A percentile compares a stretch with the other conserved stretches of the same genome.
Conservation (phyloP, 2,329 filamentous ascomycete genomes). For the Cercospora berteroae region DNA sequence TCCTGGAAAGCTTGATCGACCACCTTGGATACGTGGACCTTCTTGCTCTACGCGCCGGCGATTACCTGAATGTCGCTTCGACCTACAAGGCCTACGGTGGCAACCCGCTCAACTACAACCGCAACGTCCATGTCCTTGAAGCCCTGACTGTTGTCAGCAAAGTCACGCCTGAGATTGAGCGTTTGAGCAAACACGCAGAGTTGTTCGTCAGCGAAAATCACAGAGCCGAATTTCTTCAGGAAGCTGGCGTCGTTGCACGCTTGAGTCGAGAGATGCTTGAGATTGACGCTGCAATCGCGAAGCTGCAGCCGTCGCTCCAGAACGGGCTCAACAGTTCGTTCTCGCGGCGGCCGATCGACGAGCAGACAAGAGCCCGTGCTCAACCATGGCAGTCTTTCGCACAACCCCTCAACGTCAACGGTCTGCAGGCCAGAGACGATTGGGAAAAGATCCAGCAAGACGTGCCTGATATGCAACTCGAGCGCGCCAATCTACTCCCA, state of each 20-base stretch:
- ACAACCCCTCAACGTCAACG: neutral
- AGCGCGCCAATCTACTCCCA: constrained; percentile 6
- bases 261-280: constrained; percentile 5
- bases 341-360: neutral
- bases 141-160: constrained; percentile 8
- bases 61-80: neutral
- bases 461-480: constrained; percentile 7
- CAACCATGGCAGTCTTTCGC: constrained; percentile 13
- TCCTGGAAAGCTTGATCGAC: constrained; percentile 10
- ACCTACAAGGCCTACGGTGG: neutral
- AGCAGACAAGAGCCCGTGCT: neutral
- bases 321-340: neutral
- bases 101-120: constrained; percentile 9
- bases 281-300: neutral
- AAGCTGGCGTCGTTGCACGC: neutral
- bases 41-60: neutral
- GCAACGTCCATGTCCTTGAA: neutral
- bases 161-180: constrained; percentile 10
- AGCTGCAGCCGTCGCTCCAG: neutral
- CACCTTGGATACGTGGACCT: constrained; percentile 4
- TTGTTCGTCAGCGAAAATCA: constrained; percentile 3
- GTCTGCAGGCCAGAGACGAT: neutral
- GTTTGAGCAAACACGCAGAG: constrained; percentile 12
- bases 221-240: constrained; percentile 6
- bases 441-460: neutral